Evolutionary conservation across 108 stramenopile species (phyloP).

Genomic region (Nitzschia palea): DNA sequence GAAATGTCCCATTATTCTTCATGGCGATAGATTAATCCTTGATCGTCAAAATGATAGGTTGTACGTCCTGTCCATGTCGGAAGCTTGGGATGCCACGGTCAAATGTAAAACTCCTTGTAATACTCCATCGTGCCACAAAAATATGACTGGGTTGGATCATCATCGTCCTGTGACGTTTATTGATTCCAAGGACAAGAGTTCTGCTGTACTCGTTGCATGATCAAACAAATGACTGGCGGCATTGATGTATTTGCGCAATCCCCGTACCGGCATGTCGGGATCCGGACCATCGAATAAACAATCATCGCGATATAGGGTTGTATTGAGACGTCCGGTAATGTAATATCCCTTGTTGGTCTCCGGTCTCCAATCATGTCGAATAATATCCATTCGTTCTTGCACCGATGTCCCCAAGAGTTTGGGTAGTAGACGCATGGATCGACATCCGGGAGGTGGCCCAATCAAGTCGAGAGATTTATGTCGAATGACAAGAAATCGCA

Average conservation of each 20-base stretch:
- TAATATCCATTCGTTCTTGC: conserved; percentile 18
- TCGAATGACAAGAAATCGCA: conserved; percentile 66
- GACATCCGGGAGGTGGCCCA: conserved; percentile 40
- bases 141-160: conserved; percentile 1
- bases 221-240: conserved; percentile 83
- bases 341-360: conserved; percentile 74
- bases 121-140: conserved; percentile 57
- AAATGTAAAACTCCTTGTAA: conserved; percentile 62
- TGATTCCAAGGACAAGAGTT: conserved; percentile 37
- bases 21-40: conserved; percentile 55
- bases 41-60: conserved; percentile 66
- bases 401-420: conserved; percentile 1
- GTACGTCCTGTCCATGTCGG: conserved; percentile 65
- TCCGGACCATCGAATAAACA: conserved; percentile 85
- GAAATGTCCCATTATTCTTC: conserved; percentile 82
- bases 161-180: too few relatives aligned
- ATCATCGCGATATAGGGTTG: conserved; percentile 76
- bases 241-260: conserved; percentile 74
- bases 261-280: conserved; percentile 88
- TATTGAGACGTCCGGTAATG: conserved; percentile 77
- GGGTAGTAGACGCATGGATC: conserved; percentile 1
- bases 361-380: conserved; percentile 43
- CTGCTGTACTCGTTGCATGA: conserved; percentile 47
- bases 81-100: conserved; percentile 75
- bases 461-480: conserved; percentile 58